Conservation (phyloP, 2,329 filamentous ascomycete genomes). For the Zasmidium citrigriseum region DNA sequence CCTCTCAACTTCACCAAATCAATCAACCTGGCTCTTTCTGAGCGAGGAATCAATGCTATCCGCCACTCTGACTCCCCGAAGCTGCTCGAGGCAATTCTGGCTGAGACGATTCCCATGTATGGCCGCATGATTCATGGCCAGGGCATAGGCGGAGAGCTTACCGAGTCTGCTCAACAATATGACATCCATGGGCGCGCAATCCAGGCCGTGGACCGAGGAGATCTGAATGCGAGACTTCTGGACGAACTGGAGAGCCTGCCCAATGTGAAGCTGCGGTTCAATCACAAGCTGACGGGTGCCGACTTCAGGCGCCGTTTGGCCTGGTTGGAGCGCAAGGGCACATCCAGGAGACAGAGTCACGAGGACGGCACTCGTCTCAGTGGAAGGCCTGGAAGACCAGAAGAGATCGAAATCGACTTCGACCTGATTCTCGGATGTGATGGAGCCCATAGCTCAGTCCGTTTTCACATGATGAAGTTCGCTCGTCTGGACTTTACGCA, state of each 20-base stretch:
- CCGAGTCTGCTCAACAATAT: constrained; percentile 81
- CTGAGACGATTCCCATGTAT: constrained; percentile 84
- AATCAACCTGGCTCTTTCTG: constrained; percentile 95
- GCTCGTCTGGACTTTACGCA: constrained; percentile 88
- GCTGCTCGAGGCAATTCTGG: constrained; percentile 73
- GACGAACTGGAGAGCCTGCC: constrained; percentile 79
- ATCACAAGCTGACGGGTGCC: constrained; percentile 87
- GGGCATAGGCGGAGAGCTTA: constrained; percentile 64
- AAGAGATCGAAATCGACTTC: constrained; percentile 80
- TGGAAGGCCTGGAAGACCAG: constrained; percentile 24
- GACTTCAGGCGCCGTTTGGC: constrained; percentile 78
- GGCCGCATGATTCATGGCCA: constrained; percentile 93
- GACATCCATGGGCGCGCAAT: constrained; percentile 84
- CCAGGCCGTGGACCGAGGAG: constrained; percentile 80
- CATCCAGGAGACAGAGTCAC: constrained; percentile 20
- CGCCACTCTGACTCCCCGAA: constrained; percentile 65
- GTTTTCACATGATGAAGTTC: constrained; percentile 96
- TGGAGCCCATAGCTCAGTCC: constrained; percentile 86
- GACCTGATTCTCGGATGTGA: constrained; percentile 94
- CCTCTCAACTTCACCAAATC: constrained; percentile 96
- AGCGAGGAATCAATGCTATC: constrained; percentile 89
- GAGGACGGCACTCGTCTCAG: constrained; percentile 22
- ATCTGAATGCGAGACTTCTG: constrained; percentile 79
- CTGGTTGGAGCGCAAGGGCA: constrained; percentile 70
- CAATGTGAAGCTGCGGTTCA: constrained; percentile 91